These are phyloP conservation scores for Ophiostoma sp. DNA, from an alignment of 2,329 filamentous ascomycete genomes.

Conservation along the genomic window DNA sequence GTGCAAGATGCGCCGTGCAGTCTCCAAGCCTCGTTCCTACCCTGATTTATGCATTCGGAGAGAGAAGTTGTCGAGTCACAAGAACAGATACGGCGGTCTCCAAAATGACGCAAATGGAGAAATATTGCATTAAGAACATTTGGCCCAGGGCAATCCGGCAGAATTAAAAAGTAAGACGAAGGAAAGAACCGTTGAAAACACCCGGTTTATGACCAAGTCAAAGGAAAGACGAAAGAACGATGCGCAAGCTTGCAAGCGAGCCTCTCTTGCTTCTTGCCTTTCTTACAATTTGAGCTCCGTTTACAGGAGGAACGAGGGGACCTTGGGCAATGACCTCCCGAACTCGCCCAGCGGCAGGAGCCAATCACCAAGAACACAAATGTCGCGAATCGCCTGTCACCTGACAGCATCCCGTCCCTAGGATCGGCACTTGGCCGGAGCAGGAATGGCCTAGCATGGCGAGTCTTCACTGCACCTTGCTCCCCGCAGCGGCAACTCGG, in stretches of 20 bases:
- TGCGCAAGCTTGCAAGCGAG: background rate
- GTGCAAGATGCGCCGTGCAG: constrained; percentile 4
- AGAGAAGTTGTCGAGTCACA: background rate
- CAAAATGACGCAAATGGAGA: constrained; percentile 1
- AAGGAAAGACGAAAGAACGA: background rate
- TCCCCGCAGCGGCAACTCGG: constrained; percentile 1
- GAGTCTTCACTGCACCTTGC: background rate
- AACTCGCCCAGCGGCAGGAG: background rate
- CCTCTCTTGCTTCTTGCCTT: no score
- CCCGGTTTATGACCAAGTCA: background rate
- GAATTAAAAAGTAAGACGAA: background rate
- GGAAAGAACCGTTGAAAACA: constrained; percentile 7
- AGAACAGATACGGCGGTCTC: background rate
- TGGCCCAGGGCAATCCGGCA: background rate
- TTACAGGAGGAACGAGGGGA: background rate
- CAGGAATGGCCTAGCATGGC: constrained; percentile 2
- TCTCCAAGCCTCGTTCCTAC: background rate
- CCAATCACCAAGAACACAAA: constrained; percentile 19
- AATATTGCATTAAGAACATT: background rate
- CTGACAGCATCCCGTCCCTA: constrained; percentile 14
- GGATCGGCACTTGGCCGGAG: constrained; percentile 22
- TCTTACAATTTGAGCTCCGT: background rate
- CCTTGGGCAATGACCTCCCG: background rate
- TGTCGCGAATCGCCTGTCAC: constrained; percentile 20
- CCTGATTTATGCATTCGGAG: background rate